A percentile compares a stretch with the other conserved stretches of the same genome.
phyloP scores from a whole-genome alignment of 306 rosid species.

The Trifolium dubium region DNA sequence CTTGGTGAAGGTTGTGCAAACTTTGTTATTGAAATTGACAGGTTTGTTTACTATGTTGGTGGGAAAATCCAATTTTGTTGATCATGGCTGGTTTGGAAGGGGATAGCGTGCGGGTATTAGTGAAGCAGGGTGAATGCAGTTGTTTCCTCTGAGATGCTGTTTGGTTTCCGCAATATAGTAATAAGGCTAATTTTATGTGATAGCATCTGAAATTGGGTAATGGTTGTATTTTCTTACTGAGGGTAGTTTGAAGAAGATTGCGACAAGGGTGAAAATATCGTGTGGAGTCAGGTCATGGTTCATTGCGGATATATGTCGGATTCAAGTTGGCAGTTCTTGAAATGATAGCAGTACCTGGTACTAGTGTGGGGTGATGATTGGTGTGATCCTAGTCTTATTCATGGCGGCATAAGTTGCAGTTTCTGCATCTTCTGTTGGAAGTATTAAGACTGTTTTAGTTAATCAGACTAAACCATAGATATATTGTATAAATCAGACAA shows the following conservation, averaged over 20 bases:
- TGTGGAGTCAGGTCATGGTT: not conserved
- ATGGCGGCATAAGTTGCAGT: too few relatives aligned
- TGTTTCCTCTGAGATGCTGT: not conserved
- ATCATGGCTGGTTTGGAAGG: not conserved
- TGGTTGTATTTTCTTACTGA: not conserved
- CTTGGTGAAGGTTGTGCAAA: not conserved
- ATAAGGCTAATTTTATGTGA: not conserved
- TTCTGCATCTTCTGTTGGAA: too few relatives aligned
- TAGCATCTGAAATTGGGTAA: not conserved
- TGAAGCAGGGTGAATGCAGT: not conserved
- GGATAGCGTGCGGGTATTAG: not conserved
- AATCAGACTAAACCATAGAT: too few relatives aligned
- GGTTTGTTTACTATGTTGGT: not conserved
- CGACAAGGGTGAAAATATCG: not conserved
- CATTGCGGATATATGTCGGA: too few relatives aligned
- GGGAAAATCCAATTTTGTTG: not conserved
- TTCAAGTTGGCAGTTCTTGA: too few relatives aligned
- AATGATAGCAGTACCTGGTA: too few relatives aligned
- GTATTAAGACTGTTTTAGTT: not conserved
- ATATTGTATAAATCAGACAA: too few relatives aligned
- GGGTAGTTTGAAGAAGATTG: not conserved
- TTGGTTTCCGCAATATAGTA: not conserved
- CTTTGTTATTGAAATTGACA: not conserved
- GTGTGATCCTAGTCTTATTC: too few relatives aligned
- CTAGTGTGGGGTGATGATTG: too few relatives aligned